These are phyloP conservation scores for Simplicillium aogashimaense DNA, from an alignment of 2,329 filamentous ascomycete genomes.

Conservation along the genomic window DNA sequence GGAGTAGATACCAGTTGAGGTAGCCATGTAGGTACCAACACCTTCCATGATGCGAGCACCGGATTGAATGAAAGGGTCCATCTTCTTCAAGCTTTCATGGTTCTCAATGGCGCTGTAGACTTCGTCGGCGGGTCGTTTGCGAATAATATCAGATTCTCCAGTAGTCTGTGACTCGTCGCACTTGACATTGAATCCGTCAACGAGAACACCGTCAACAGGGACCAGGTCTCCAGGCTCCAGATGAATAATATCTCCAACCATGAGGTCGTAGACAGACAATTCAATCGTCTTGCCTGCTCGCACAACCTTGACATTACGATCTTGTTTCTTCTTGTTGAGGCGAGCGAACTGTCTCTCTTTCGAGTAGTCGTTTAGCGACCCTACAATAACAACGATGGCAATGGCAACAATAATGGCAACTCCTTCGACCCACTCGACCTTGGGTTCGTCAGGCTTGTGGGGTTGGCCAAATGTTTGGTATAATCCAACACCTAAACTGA, in stretches of 20 bases:
- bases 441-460: slow-evolving; percentile 39
- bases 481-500: slow-evolving; percentile 65
- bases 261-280: slow-evolving; percentile 57
- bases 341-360: slow-evolving; percentile 74
- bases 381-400: slow-evolving; percentile 65
- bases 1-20: slow-evolving; percentile 63
- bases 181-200: slow-evolving; percentile 64
- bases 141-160: slow-evolving; percentile 69
- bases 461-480: slow-evolving; percentile 61
- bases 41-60: slow-evolving; percentile 71
- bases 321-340: slow-evolving; percentile 70
- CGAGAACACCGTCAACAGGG: slow-evolving; percentile 63
- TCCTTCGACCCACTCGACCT: slow-evolving; percentile 71
- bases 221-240: slow-evolving; percentile 69
- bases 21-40: slow-evolving; percentile 64
- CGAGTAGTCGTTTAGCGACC: slow-evolving; percentile 70
- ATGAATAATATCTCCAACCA: slow-evolving; percentile 61
- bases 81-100: slow-evolving; percentile 55
- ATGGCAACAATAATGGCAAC: slow-evolving; percentile 78
- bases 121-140: slow-evolving; percentile 56
- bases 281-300: slow-evolving; percentile 62
- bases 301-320: slow-evolving; percentile 61
- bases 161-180: slow-evolving; percentile 72
- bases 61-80: slow-evolving; percentile 80
- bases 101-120: slow-evolving; percentile 61